Evolutionary conservation across 371 early-diverging fungal species (phyloP).

Genomic region (Mortierella sp.): DNA sequence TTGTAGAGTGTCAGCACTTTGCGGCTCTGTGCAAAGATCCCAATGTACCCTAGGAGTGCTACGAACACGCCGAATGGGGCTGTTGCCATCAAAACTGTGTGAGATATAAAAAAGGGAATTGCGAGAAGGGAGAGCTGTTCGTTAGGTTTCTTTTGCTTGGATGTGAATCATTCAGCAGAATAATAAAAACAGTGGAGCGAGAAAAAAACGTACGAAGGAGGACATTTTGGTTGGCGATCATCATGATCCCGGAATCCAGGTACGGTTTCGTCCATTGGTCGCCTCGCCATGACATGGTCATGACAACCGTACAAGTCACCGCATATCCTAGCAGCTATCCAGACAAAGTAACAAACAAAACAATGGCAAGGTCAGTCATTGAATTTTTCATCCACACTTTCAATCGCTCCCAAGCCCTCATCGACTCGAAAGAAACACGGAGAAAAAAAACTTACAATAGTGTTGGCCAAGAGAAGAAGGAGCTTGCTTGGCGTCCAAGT

Average conservation of each 20-base stretch:
- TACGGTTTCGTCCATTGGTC: slow-evolving; percentile 31
- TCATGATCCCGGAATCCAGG: slow-evolving; percentile 50
- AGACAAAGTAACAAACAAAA: neutral
- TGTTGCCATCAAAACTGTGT: slow-evolving; percentile 63
- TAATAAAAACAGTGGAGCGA: neutral
- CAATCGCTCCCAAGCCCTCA: too few species aligned
- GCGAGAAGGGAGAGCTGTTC: neutral
- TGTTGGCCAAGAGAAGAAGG: slow-evolving; percentile 66
- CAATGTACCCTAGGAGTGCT: slow-evolving; percentile 65
- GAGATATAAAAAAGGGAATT: neutral
- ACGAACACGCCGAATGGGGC: slow-evolving; percentile 64
- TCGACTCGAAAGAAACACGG: neutral
- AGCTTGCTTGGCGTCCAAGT: slow-evolving; percentile 70
- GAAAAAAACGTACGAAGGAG: slow-evolving; percentile 59
- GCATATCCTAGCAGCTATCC: slow-evolving; percentile 64
- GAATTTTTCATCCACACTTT: too few species aligned
- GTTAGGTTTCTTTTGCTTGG: neutral
- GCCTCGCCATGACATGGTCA: slow-evolving; percentile 38
- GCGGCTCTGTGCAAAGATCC: slow-evolving; percentile 69
- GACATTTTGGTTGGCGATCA: slow-evolving; percentile 45
- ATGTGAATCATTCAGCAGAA: neutral
- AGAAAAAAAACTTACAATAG: slow-evolving; percentile 56
- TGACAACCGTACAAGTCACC: slow-evolving; percentile 40
- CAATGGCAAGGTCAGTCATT: neutral
- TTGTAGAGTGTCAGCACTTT: slow-evolving; percentile 63